These are phyloP conservation scores for Candida adriatica DNA, from an alignment of 805 yeast genomes.

Conservation along the genomic window DNA sequence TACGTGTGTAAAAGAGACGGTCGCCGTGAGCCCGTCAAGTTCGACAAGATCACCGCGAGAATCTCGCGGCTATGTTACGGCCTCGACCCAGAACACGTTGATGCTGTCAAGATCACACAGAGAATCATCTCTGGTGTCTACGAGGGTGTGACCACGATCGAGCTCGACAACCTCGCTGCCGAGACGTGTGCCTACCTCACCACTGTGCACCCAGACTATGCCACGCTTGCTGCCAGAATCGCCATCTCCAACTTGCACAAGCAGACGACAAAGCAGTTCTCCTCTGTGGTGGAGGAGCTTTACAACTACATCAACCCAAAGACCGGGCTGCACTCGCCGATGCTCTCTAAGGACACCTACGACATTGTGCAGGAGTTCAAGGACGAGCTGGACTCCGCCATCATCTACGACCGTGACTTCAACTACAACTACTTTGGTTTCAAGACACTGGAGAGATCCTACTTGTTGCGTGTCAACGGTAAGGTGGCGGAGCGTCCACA, in stretches of 20 bases:
- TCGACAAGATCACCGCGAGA: conserved; percentile 94
- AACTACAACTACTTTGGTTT: conserved; percentile 80
- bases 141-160: conserved; percentile 89
- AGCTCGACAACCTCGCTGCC: conserved; percentile 35
- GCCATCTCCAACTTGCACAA: conserved; percentile 93
- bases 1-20: conserved; percentile 91
- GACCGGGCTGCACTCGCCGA: conserved; percentile 48
- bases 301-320: conserved; percentile 77
- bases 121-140: conserved; percentile 94
- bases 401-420: conserved; percentile 73
- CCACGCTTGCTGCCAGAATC: conserved; percentile 88
- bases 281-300: conserved; percentile 66
- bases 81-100: conserved; percentile 84
- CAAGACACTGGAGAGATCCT: conserved; percentile 84
- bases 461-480: conserved; percentile 59
- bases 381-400: conserved; percentile 63
- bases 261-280: conserved; percentile 81
- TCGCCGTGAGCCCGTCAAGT: conserved; percentile 87
- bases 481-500: conserved; percentile 85
- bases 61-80: conserved; percentile 93
- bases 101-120: conserved; percentile 93
- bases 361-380: conserved; percentile 56
- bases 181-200: conserved; percentile 98
- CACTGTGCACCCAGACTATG: conserved; percentile 95
- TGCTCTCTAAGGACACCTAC: conserved; percentile 63